phyloP scores from a whole-genome alignment of 306 rosid genomes.

The Luffa acutangula region DNA sequence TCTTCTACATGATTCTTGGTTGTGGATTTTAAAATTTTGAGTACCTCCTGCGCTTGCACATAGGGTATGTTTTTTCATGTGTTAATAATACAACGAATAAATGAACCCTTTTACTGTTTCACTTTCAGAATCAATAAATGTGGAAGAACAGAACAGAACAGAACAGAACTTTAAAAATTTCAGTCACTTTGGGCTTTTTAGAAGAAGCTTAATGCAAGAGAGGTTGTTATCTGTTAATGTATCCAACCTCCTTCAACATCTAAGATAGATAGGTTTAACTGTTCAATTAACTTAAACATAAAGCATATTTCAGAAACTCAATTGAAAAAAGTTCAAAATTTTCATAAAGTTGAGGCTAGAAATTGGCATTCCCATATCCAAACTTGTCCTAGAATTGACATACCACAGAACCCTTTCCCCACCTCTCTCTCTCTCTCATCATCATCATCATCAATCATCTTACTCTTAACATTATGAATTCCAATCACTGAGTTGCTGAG shows the following conservation, averaged over 20 bases:
- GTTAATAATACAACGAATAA: not conserved
- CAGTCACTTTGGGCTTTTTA: not conserved
- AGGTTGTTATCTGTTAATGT: not conserved
- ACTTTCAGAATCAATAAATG: not conserved
- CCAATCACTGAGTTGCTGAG: not conserved
- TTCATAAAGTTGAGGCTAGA: conserved; percentile 1
- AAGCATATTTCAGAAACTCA: not conserved
- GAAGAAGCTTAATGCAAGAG: not conserved
- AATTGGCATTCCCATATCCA: conserved; percentile 5
- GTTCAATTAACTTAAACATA: not conserved
- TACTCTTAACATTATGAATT: not conserved
- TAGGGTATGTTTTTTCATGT: not conserved
- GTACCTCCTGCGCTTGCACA: not conserved
- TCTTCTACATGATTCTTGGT: not conserved
- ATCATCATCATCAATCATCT: not conserved
- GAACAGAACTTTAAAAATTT: not conserved
- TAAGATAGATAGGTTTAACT: not conserved
- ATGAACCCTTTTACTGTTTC: not conserved
- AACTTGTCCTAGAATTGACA: not conserved
- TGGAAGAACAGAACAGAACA: not conserved
- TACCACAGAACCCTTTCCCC: not conserved
- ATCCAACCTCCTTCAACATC: not conserved
- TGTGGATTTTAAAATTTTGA: not conserved
- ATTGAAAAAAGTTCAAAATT: not conserved
- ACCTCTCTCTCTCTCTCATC: not conserved